Evolutionary conservation across 441 rosid species (phyloP).

Genomic region (Populus hybrid): DNA sequence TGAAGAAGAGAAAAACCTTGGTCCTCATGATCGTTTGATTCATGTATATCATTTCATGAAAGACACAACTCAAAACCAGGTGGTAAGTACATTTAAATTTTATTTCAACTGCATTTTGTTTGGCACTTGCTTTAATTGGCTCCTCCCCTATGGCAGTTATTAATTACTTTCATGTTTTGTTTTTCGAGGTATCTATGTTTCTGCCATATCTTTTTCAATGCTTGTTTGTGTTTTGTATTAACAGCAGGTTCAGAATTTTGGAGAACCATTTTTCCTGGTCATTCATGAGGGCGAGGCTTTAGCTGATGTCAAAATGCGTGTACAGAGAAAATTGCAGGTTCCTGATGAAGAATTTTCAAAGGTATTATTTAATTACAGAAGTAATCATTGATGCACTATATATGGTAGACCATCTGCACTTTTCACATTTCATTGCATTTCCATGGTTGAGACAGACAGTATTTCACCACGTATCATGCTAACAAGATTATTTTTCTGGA

Average conservation of each 20-base stretch:
- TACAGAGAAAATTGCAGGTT: conserved; percentile 87
- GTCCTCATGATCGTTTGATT: conserved; percentile 79
- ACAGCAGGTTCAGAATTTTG: conserved; percentile 94
- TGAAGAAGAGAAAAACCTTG: conserved; percentile 90
- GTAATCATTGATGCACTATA: neutral
- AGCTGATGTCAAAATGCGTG: conserved; percentile 65
- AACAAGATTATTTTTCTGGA: neutral
- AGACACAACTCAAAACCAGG: conserved; percentile 79
- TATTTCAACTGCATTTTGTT: neutral
- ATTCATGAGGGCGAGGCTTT: conserved; percentile 91
- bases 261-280: conserved; percentile 95
- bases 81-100: conserved; percentile 33
- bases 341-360: conserved; percentile 89
- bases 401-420: neutral
- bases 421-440: neutral
- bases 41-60: conserved; percentile 90
- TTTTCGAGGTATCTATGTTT: neutral
- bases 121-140: neutral
- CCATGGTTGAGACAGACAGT: neutral
- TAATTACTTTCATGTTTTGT: conserved; percentile 11
- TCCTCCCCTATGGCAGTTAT: neutral
- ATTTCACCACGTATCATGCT: neutral
- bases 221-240: neutral
- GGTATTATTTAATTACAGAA: conserved; percentile 31
- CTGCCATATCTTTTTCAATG: neutral